phyloP scores from a whole-genome alignment of 2,329 filamentous ascomycete genomes.

The Aspergillus oerlinghausenensis region DNA sequence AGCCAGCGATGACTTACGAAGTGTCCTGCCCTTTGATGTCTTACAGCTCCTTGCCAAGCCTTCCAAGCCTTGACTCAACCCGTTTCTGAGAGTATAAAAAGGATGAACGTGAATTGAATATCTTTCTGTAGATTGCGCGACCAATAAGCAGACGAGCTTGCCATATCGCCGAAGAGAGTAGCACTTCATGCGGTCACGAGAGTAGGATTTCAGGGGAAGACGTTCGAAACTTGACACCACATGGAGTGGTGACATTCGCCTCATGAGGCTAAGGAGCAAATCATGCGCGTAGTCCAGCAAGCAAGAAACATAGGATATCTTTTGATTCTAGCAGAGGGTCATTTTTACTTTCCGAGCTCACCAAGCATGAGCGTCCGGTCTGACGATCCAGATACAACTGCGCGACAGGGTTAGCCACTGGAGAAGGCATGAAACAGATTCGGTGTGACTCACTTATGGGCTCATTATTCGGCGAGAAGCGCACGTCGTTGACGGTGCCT shows the following conservation, averaged over 20 bases:
- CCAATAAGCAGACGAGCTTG: not conserved
- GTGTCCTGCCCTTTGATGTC: not conserved
- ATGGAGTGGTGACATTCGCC: not conserved
- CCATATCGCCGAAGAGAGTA: not conserved
- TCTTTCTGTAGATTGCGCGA: not conserved
- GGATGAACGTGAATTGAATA: not conserved
- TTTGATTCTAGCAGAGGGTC: not conserved
- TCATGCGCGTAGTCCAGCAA: not conserved
- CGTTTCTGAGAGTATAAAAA: not conserved
- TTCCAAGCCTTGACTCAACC: not conserved
- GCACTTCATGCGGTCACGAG: not conserved
- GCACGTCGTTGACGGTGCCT: constrained; percentile 89
- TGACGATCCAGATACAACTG: constrained; percentile 86
- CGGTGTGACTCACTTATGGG: constrained; percentile 69
- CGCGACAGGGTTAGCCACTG: not conserved
- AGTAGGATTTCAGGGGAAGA: not conserved
- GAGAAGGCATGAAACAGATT: not conserved
- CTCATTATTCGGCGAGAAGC: constrained; percentile 79
- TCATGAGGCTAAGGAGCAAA: not conserved
- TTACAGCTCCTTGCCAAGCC: not conserved
- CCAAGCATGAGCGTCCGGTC: constrained; percentile 80
- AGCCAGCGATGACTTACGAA: not conserved
- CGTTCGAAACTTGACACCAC: not conserved
- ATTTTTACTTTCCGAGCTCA: constrained; percentile 63
- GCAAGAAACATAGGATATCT: not conserved